Conservation (phyloP, 192 early-diverging fungal genomes). For the Diversispora epigaea region DNA sequence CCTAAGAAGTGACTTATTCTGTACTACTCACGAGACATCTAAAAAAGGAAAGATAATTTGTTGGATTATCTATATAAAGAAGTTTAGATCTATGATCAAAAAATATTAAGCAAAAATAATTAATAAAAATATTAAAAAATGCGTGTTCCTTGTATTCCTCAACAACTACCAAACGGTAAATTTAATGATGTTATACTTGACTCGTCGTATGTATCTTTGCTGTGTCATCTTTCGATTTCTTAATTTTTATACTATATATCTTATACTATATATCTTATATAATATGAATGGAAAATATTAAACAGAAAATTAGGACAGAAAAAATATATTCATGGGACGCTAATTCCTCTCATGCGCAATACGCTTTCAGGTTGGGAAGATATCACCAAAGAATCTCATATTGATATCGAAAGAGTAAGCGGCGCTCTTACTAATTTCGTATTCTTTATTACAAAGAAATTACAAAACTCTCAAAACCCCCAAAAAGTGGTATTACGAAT, state of each 20-base stretch:
- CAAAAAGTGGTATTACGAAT: constrained; percentile 65
- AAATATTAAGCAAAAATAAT: too few species aligned
- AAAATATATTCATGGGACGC: not conserved
- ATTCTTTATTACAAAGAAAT: constrained; percentile 30
- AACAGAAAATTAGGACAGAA: constrained; percentile 1
- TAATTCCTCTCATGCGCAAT: not conserved
- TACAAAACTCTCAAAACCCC: not conserved
- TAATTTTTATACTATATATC: not conserved
- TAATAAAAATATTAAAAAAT: too few species aligned
- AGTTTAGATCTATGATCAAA: too few species aligned
- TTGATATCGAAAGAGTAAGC: constrained; percentile 36
- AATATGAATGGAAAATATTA: not conserved
- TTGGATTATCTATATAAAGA: too few species aligned
- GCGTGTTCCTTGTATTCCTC: too few species aligned
- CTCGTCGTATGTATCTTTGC: not conserved
- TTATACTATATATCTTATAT: too few species aligned
- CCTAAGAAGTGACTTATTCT: too few species aligned
- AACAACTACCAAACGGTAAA: too few species aligned
- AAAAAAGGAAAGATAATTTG: too few species aligned
- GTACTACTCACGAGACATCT: too few species aligned
- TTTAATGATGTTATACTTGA: constrained; percentile 4
- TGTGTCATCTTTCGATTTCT: not conserved
- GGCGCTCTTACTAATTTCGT: constrained; percentile 43
- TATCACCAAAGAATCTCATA: constrained; percentile 31
- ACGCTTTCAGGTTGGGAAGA: constrained; percentile 35